Evolutionary conservation across 1,139 yeast species (phyloP), one percentile per base, ranked within the genome.

Genomic region (Taphrina pruni): DNA sequence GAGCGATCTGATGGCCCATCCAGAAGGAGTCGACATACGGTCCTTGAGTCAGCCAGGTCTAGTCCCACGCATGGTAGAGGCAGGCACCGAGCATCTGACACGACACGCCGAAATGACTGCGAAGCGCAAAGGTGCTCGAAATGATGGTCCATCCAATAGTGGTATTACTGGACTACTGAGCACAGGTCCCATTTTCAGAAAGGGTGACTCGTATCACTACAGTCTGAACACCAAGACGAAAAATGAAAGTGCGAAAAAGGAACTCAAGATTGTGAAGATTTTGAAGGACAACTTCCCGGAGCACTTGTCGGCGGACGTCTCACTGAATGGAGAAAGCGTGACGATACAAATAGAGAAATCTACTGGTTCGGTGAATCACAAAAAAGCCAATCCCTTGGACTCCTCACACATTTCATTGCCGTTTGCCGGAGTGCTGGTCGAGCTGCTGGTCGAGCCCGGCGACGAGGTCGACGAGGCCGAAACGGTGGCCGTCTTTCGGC

Each of bases 231-330:
- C 57, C 78, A 12, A 36, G 20, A 88, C 56, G 81, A 85, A 60
- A 97, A 98, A 0, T 98, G 98, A 76, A 94, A 97, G 55, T 90
- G 90, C 79, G 92, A 98, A 51, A 89, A 2, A 4, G 32, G 97
- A 2, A 94, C 93, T 65, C 98, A 94, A 81, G 98, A 93, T 79
- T 93, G 87, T 78, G 98, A 98, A 14, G 98, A 98, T 71, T 88
- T 98, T 82, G 83, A 83, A 71, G 89, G 93, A 14, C 85, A 97
- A 76, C 78, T 91, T 72, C 97, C 97, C 43, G 93, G 94, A 81
- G 82, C 89, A 77, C 86, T 90, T 76, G 97, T 94, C 66, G 97
- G 97, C 71, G 93, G 94, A 79, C 85, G 88, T 74, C 79, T 82
- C 74, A 81, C 80, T 94, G 32, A 90, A 92, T 75, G 93, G 86